Percentiles rank a stretch among this genome's conserved stretches.
These are phyloP conservation scores for Leucocoprinus birnbaumii DNA, from an alignment of 768 basidiomycete genomes.

Conservation along the genomic window DNA sequence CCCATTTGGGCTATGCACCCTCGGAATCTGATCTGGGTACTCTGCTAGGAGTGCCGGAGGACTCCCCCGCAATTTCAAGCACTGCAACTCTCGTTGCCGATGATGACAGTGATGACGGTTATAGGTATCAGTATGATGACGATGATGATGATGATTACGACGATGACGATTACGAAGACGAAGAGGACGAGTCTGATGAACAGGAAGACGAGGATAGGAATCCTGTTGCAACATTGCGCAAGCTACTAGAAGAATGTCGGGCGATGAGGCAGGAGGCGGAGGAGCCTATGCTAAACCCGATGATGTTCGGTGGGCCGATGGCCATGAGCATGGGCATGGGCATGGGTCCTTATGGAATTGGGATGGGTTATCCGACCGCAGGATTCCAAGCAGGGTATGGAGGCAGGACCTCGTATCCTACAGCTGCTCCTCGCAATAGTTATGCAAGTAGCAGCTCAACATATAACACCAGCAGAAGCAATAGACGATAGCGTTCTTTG, in stretches of 20 bases:
- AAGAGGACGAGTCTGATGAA: conserved; percentile 13
- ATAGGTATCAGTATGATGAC: conserved; percentile 13
- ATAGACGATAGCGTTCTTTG: not conserved
- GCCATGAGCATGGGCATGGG: conserved; percentile 14
- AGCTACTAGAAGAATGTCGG: conserved; percentile 55
- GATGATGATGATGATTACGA: conserved; percentile 23
- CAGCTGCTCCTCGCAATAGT: not conserved
- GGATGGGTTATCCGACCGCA: not conserved
- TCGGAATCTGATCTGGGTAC: conserved; percentile 10
- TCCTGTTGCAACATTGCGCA: conserved; percentile 37
- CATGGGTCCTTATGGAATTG: not conserved
- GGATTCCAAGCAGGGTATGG: not conserved
- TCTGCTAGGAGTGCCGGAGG: conserved; percentile 8
- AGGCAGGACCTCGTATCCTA: not conserved
- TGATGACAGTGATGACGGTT: conserved; percentile 27
- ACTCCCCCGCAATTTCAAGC: conserved; percentile 9
- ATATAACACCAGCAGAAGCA: not conserved
- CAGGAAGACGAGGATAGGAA: conserved; percentile 27
- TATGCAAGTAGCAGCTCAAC: not conserved
- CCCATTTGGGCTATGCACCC: conserved; percentile 4
- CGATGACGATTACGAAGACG: conserved; percentile 23
- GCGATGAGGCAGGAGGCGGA: conserved; percentile 44
- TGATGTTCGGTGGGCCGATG: conserved; percentile 10
- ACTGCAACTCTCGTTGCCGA: conserved; percentile 16
- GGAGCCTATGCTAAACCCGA: conserved; percentile 29